Evolutionary conservation across 176 grass and related monocot species (phyloP).

Genomic region (Zea luxurians): DNA sequence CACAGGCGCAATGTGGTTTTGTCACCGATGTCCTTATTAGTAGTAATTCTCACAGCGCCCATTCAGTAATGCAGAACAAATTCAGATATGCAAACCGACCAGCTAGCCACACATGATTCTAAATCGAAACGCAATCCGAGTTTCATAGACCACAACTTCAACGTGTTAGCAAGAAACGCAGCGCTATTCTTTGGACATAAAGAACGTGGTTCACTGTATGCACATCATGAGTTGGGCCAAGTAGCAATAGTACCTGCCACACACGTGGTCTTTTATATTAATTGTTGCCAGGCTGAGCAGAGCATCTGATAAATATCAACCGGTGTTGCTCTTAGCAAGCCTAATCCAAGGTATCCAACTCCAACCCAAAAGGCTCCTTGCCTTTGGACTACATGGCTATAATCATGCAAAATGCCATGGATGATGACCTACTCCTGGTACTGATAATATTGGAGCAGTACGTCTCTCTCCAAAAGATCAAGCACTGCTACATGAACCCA

Average conservation of each 20-base stretch:
- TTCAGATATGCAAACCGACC: no score
- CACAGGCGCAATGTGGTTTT: no score
- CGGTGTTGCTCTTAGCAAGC: slow-evolving; percentile 8
- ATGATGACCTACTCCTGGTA: neutral
- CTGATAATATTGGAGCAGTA: neutral
- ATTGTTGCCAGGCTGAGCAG: slow-evolving; percentile 8
- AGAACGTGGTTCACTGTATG: neutral
- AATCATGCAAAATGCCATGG: slow-evolving; percentile 12
- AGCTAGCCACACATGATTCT: no score
- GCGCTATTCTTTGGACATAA: no score
- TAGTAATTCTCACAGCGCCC: no score
- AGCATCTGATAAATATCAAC: slow-evolving; percentile 35
- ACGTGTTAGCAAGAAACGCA: no score
- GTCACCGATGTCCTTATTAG: no score
- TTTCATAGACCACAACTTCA: no score
- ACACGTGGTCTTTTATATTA: slow-evolving; percentile 12
- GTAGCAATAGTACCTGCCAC: slow-evolving; percentile 27
- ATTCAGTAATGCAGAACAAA: no score
- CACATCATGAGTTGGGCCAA: slow-evolving; percentile 28
- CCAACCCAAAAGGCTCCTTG: neutral
- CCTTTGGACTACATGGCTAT: neutral
- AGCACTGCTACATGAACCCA: no score
- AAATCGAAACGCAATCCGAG: no score
- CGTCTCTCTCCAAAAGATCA: no score
- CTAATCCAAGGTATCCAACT: slow-evolving; percentile 32